phyloP scores from a whole-genome alignment of 805 yeast species.

The Starmerella geochares region DNA sequence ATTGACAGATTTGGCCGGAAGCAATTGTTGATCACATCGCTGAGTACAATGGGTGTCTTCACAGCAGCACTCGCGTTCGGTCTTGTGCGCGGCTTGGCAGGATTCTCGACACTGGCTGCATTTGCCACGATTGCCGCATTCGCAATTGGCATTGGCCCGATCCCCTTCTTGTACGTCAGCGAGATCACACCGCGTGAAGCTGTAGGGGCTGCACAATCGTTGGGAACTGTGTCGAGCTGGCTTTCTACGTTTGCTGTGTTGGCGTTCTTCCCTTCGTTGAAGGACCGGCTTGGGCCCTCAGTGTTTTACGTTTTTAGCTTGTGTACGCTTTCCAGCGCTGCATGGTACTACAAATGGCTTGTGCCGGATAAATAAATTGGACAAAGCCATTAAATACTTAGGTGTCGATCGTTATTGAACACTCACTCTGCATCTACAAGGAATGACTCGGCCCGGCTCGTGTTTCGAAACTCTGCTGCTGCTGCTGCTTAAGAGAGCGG shows the following conservation, averaged over 20 bases:
- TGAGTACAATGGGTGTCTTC: slow-evolving; percentile 55
- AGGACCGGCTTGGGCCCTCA: slow-evolving; percentile 58
- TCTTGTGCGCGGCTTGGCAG: slow-evolving; percentile 40
- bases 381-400: background rate
- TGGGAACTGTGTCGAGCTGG: slow-evolving; percentile 90
- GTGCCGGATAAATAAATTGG: slow-evolving; percentile 1
- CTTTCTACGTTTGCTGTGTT: slow-evolving; percentile 70
- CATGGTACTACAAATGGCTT: slow-evolving; percentile 7
- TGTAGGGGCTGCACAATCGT: slow-evolving; percentile 79
- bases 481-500: background rate
- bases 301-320: slow-evolving; percentile 57
- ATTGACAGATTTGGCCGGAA: slow-evolving; percentile 72
- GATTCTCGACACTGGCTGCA: slow-evolving; percentile 51
- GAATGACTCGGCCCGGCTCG: too few relatives aligned
- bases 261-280: slow-evolving; percentile 64
- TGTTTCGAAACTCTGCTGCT: too few relatives aligned
- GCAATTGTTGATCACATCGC: slow-evolving; percentile 57
- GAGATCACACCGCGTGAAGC: slow-evolving; percentile 80
- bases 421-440: too few relatives aligned
- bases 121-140: slow-evolving; percentile 69
- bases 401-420: background rate
- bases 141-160: slow-evolving; percentile 91
- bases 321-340: slow-evolving; percentile 42
- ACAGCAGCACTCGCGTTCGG: slow-evolving; percentile 59
- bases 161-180: slow-evolving; percentile 78